A percentile compares a stretch with the other conserved stretches of the same genome.
Conservation (phyloP, 2,329 filamentous ascomycete species). For the Monosporascus sp. region DNA sequence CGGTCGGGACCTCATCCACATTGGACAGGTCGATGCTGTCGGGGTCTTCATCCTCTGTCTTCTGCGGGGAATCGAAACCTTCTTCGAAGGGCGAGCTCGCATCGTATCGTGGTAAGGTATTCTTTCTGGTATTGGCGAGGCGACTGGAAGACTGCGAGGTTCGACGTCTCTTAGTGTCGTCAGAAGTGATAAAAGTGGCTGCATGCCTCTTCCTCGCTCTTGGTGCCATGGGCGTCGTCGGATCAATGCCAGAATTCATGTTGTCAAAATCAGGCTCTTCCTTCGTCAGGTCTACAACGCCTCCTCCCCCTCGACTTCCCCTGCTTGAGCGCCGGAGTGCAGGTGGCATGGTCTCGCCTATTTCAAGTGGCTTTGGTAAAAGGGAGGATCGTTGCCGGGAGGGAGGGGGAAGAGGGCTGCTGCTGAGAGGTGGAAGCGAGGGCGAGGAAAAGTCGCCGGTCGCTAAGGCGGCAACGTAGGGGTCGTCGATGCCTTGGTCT, state of each 20-base stretch:
- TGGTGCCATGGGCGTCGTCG: slow-evolving; percentile 17
- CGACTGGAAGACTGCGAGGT: slow-evolving; percentile 13
- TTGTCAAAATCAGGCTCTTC: slow-evolving; percentile 17
- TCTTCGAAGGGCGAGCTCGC: slow-evolving; percentile 20
- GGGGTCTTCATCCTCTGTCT: slow-evolving; percentile 11
- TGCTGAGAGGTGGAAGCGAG: slow-evolving; percentile 21
- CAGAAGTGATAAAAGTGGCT: slow-evolving; percentile 3
- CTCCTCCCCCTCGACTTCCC: slow-evolving; percentile 11
- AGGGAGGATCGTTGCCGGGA: slow-evolving; percentile 4
- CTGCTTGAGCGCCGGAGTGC: slow-evolving; percentile 7
- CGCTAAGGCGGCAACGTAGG: slow-evolving; percentile 14
- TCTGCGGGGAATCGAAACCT: slow-evolving; percentile 10
- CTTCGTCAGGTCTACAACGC: slow-evolving; percentile 19
- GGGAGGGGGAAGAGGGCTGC: slow-evolving; percentile 12
- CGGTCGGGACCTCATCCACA: slow-evolving; percentile 36
- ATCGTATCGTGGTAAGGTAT: slow-evolving; percentile 23
- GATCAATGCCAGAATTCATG: slow-evolving; percentile 13
- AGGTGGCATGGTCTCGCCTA: slow-evolving; percentile 16
- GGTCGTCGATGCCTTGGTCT: slow-evolving; percentile 14
- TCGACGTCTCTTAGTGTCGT: slow-evolving; percentile 14
- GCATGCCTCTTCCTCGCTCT: slow-evolving; percentile 12
- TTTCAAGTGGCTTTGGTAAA: slow-evolving; percentile 11
- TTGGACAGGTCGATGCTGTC: slow-evolving; percentile 37
- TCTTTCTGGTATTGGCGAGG: slow-evolving; percentile 16
- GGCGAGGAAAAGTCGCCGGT: slow-evolving; percentile 24